Base-by-base conservation (phyloP, 306 rosid species). In the Lagenaria siceraria region DNA sequence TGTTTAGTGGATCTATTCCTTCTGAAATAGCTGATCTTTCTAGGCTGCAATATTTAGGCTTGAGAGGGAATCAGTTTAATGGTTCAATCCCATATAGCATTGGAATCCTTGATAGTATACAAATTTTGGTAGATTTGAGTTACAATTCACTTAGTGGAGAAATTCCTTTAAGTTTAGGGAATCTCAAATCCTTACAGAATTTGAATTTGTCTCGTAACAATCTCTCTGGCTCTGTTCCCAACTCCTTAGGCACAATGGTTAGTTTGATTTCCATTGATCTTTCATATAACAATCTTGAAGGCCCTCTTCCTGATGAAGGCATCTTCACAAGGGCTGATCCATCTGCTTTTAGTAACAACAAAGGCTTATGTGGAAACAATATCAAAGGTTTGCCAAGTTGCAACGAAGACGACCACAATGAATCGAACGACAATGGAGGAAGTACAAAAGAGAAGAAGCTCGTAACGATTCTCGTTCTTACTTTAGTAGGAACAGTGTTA, bases 171-270 rank as follows among this genome's bases (percentile, higher is more conserved):
- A 21, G 54, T 51, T 65, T 89, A 18, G 82, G 82, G 4, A 82
- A 59, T 80, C 88, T 89, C 61, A 38, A 60, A 21, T 77, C n/a
- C 38, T 81, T 89, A 77, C 81, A 84, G 74, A 89, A 79, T 75
- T 75, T 87, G 63, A 87, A 89, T 33, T 79, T 89, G 56, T 89
- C 93, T 12, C 86, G 75, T 78, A 87, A 89, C 42, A 77, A 81
- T 62, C 80, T 89, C 6, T 77, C 86, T 4, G 90, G 90, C 35
- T n/a, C 84, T 8, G 80, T 89, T 42, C 89, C 90, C 31, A 7
- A 49, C 14, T 58, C 80, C 10, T 56, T 89, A 10, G 10, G 73
- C 71, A 9, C 21, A 56, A 86, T 86, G 89, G 22, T 85, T 61
- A 80, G 92, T 77, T 80, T 86, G 75, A 81, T 80, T 13, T 27